Base-by-base conservation (phyloP, 306 rosid genomes). In the Vicia sativa region DNA sequence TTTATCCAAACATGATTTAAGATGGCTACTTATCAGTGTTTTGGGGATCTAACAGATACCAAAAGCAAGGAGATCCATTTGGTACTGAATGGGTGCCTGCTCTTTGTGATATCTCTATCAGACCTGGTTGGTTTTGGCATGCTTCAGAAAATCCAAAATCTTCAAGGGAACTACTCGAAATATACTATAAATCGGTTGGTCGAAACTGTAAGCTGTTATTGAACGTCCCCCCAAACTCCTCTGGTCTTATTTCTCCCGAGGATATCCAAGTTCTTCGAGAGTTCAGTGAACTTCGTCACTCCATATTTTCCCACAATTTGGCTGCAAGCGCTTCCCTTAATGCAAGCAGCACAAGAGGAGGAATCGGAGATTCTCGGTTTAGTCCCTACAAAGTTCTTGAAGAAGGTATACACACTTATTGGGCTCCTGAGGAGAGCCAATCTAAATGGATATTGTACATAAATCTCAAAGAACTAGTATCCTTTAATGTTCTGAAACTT, bases 51-150 rank as follows among this genome's bases (percentile, higher is more conserved):
- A 73, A 67, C 93, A 92, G 98, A 78, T 92, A 92, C 65, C 23
- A 66, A 8, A 28, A 4, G 25, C 64, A 62, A 49, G 98, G 96
- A 75, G 98, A 92, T 45, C 96, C 86, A 37, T 25, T 13, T 21
- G 96, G 98, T 67, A 80, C 60, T 34, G 96, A 86, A 29, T 92
- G 98, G 98, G 68, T 87, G 43, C 98, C 98, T 4, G 84, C 90
- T 16, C 78, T 82, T 69, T 92, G 98, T 74, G 98, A 92, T 74
- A 86, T 90, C 77, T 92, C 98, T 16, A 86, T 92, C 65, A 82
- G 98, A 68, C 81, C 91, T 18, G 83, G 90, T 78, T 92, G 98
- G 98, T 92, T 92, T 82, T 92, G 98, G 98, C 96, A 88, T 80
- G 63, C 87, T 31, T 84, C 86, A 2, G 90, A 92, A 77, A 67